Evolutionary conservation across 352 stramenopile genomes (phyloP), one percentile per base, ranked within the genome.

Genomic region (Globisporangium heterothallicum): DNA sequence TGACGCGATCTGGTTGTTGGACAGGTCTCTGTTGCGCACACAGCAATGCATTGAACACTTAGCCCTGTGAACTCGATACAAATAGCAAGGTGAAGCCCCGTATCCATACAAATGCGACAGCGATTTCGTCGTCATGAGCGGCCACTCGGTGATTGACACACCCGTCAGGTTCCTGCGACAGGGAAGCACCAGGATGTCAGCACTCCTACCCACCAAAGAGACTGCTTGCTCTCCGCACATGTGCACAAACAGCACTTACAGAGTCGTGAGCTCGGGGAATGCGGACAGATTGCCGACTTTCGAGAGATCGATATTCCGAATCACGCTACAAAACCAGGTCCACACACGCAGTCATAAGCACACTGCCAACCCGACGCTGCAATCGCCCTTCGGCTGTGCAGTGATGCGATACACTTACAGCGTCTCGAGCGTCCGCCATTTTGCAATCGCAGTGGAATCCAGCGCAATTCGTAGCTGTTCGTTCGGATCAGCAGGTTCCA

Each of bases 231-330:
- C 8, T 16, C 18, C 22, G 22, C 14, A 48, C 13, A 32, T 7
- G 6, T 7, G 26, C 2, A 9, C 43, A 38, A 26, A 38, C 24
- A n/a, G 8, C 22, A 50, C 46, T 21, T 13, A 52, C 53, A 60
- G 53, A 13, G 36, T 32, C 6, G 47, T 45, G 29, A 60, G 45
- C 14, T 54, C 27, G 2, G 25, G n/a, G 25, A 54, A 54, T 27
- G 24, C 24, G 6, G 48, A 26, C 22, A 47, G 21, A 12, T 4
- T 8, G 48, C 25, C 35, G 36, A 54, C 14, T 4, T 16, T 18
- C 29, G 53, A 54, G 45, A 60, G 53, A n/a, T 60, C 36, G 22
- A 54, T 41, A 26, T 60, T 60, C 19, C 42, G n/a, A 29, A 60
- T 38, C 45, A 18, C 24, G 26, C 53, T 60, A 16, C 13, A 16